Conservation (phyloP, 2,329 filamentous ascomycete genomes). For the Bipolaris cookei region DNA sequence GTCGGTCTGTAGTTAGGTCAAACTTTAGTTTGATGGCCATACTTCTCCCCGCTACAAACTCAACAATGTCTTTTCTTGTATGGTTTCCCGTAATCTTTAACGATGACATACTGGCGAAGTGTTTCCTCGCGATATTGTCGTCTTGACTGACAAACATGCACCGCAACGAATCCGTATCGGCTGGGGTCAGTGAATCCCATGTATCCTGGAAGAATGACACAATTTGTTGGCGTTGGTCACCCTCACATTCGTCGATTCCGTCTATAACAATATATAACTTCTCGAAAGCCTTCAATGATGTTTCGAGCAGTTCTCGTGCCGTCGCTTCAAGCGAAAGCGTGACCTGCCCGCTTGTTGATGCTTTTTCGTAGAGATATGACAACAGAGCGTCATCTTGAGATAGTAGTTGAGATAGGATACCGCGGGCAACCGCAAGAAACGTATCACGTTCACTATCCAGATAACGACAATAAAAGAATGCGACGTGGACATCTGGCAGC, state of each 20-base stretch:
- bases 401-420: constrained; percentile 4
- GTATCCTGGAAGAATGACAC: constrained; percentile 21
- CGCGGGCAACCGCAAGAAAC: constrained; percentile 2
- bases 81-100: constrained; percentile 5
- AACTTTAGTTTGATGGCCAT: constrained; percentile 21
- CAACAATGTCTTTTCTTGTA: constrained; percentile 4
- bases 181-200: constrained; percentile 19
- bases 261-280: constrained; percentile 37
- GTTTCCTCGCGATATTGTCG: constrained; percentile 12
- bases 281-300: constrained; percentile 28
- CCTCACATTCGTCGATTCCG: constrained; percentile 52
- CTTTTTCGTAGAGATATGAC: constrained; percentile 1
- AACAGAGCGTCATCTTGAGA: not conserved
- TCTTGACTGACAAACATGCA: constrained; percentile 34
- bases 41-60: constrained; percentile 3
- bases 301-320: constrained; percentile 12
- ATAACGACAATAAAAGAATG: constrained; percentile 34
- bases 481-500: constrained; percentile 12
- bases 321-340: not conserved
- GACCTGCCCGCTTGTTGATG: constrained; percentile 1
- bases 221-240: constrained; percentile 29
- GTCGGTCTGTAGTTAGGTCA: constrained; percentile 21
- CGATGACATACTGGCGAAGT: constrained; percentile 6
- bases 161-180: constrained; percentile 20
- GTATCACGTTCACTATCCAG: constrained; percentile 14